Conservation (phyloP, 2,329 filamentous ascomycete genomes). For the Pyricularia grisea region DNA sequence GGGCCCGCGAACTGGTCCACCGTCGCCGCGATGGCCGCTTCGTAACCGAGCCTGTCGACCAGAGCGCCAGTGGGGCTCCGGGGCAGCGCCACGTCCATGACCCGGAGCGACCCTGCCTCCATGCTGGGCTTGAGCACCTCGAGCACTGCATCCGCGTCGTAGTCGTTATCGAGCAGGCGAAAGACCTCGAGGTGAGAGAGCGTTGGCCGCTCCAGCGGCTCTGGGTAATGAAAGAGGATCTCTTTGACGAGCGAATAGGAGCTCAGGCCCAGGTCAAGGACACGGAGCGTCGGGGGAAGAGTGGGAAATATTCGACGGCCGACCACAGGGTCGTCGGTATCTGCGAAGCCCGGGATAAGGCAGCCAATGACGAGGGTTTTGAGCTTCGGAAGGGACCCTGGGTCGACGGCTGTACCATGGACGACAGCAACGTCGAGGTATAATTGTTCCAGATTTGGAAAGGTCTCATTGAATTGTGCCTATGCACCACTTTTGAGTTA, state of each 20-base stretch:
- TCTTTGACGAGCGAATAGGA: not conserved
- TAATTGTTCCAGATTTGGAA: conserved; percentile 8
- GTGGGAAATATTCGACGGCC: conserved; percentile 2
- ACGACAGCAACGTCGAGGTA: conserved; percentile 3
- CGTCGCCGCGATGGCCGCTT: not conserved
- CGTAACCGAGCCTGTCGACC: conserved; percentile 1
- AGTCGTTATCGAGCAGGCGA: not conserved
- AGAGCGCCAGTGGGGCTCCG: not conserved
- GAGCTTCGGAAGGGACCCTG: conserved; percentile 1
- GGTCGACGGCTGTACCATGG: not conserved
- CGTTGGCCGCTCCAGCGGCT: not conserved
- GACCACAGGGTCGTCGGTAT: not conserved
- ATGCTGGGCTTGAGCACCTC: conserved; percentile 2
- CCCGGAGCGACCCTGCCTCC: conserved; percentile 4
- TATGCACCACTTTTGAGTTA: not conserved
- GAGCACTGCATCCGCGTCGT: conserved; percentile 2
- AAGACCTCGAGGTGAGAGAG: conserved; percentile 7
- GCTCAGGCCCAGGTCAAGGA: conserved; percentile 7
- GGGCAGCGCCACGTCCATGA: conserved; percentile 8
- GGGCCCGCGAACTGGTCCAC: not conserved
- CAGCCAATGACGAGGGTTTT: conserved; percentile 8
- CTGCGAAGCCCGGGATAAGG: not conserved
- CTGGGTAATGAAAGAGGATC: not conserved
- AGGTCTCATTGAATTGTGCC: not conserved
- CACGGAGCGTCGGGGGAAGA: conserved; percentile 6